Percentiles rank a stretch among this genome's conserved stretches.
phyloP scores from a whole-genome alignment of 2,329 filamentous ascomycete genomes.

The Paramyrothecium sp. region DNA sequence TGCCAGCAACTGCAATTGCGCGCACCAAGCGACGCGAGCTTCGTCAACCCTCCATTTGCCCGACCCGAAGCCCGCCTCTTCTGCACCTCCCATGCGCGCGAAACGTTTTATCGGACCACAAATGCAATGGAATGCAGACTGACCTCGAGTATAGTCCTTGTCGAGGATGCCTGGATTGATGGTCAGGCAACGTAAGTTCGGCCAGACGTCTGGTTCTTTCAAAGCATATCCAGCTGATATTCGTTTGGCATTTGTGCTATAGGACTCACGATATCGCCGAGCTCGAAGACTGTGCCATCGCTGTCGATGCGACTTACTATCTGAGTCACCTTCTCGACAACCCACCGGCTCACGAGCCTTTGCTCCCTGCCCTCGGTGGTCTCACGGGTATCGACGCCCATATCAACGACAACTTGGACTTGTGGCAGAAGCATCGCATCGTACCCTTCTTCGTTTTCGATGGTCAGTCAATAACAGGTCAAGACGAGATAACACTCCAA shows the following conservation, averaged over 20 bases:
- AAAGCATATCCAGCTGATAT: slow-evolving; percentile 15
- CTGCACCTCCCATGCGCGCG: neutral
- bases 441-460: slow-evolving; percentile 90
- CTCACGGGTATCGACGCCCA: slow-evolving; percentile 75
- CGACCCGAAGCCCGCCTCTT: neutral
- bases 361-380: slow-evolving; percentile 86
- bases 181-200: slow-evolving; percentile 33
- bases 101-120: neutral
- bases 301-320: slow-evolving; percentile 88
- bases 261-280: slow-evolving; percentile 65
- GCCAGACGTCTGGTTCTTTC: neutral
- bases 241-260: slow-evolving; percentile 9
- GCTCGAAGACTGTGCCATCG: slow-evolving; percentile 73
- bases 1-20: neutral
- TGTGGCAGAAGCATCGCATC: slow-evolving; percentile 68
- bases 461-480: slow-evolving; percentile 76
- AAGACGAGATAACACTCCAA: slow-evolving; percentile 67
- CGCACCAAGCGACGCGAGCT: neutral
- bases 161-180: slow-evolving; percentile 38
- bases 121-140: slow-evolving; percentile 11
- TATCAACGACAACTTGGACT: slow-evolving; percentile 73
- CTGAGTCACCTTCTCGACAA: slow-evolving; percentile 75
- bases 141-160: slow-evolving; percentile 27
- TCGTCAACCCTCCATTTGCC: neutral
- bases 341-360: slow-evolving; percentile 73